A percentile compares a stretch with the other conserved stretches of the same genome.
Conservation (phyloP, 177 flowering plant species). For the Telopea speciosissima region DNA sequence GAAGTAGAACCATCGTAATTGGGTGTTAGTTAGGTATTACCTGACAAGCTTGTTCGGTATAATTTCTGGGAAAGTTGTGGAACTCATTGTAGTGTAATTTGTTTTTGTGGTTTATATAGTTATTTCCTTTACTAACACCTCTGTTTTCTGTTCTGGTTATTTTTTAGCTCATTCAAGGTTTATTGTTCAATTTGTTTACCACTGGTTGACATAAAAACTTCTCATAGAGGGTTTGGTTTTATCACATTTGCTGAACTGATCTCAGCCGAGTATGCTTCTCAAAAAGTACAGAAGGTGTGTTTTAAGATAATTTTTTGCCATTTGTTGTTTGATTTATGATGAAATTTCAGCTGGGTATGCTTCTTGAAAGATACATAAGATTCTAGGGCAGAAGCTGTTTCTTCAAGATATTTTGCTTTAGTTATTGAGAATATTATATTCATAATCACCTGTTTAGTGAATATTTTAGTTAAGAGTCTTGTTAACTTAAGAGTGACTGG, state of each 20-base stretch:
- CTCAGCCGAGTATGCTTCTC: slow-evolving; percentile 23
- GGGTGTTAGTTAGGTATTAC: too few species aligned
- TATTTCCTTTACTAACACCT: background rate
- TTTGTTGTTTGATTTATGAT: slow-evolving; percentile 1
- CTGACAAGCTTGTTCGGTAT: too few species aligned
- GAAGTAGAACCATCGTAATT: too few species aligned
- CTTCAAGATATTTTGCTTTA: background rate
- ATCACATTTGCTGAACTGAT: slow-evolving; percentile 20
- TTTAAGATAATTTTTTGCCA: background rate
- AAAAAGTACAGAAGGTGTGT: slow-evolving; percentile 15
- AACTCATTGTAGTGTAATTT: background rate
- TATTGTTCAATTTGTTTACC: slow-evolving; percentile 6
- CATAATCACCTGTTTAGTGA: too few species aligned
- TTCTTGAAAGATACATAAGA: slow-evolving; percentile 15
- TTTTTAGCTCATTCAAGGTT: background rate
- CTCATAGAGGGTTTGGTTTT: slow-evolving; percentile 23
- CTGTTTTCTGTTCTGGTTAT: too few species aligned
- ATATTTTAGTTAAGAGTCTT: background rate
- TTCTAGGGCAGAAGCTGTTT: slow-evolving; percentile 9
- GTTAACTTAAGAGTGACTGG: background rate
- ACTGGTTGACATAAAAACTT: slow-evolving; percentile 15
- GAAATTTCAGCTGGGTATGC: slow-evolving; percentile 21
- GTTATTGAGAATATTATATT: background rate
- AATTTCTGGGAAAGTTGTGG: background rate
- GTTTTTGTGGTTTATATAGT: background rate